Evolutionary conservation across 768 basidiomycete species (phyloP), one percentile per base, ranked within the genome.

Genomic region (Saitozyma podzolica): DNA sequence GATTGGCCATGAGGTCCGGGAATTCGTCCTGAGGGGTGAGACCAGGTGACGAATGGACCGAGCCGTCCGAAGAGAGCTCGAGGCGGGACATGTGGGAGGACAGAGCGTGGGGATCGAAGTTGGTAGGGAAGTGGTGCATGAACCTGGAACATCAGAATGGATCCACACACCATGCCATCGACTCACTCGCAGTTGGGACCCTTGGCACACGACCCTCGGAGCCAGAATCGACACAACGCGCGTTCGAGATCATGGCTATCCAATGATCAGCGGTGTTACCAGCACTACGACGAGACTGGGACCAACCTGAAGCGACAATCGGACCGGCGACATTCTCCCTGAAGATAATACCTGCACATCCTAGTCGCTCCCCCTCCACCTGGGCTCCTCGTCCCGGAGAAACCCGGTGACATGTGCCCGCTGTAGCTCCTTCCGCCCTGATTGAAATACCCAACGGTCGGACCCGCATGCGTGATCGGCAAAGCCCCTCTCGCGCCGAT

Each of bases 151-250:
- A 20, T 43, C 20, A 64, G 66, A 49, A 40, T 53, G 8, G 7
- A 7, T 14, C 45, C 13, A 20, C 11, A 16, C 16, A 41, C 19
- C 48, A 0, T 6, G 20, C 8, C 3, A 11, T 17, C 17, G 20
- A 76, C 73, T 72, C 59, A 76, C 81, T 97, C 96, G 85, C 94
- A 98, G 67, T 85, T 86, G 61, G 95, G 93, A 58, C 93, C 90
- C 79, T 99, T 99, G 40, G 94, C 91, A 75, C 96, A 99, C 50
- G 92, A 92, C 6, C 95, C 95, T 55, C 94, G 86, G 40, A 99
- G 84, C 96, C 96, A 99, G 83, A 99, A 99, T 42, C 96, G 89
- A 81, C 90, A 93, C 19, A 97, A 79, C 1, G 94, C 94, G 48
- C 94, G 86, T 78, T 97, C 94, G 4, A 96, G 85, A 73, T 97